These are phyloP conservation scores for Ogataea angusta DNA, from an alignment of 805 yeast species.

Conservation along the genomic window DNA sequence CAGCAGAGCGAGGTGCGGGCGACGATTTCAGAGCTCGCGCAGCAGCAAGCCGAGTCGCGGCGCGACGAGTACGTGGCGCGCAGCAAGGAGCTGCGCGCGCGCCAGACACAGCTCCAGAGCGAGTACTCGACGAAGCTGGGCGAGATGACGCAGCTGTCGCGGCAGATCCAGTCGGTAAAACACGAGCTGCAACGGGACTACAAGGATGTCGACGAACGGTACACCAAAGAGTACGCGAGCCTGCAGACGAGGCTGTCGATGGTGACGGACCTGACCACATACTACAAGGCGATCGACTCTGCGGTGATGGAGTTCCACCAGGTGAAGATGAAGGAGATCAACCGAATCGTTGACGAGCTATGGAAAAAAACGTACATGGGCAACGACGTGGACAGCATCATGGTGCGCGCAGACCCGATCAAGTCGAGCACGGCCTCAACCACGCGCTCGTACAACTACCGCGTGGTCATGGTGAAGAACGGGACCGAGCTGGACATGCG, in stretches of 20 bases:
- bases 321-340: constrained; percentile 88
- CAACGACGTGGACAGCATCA: constrained; percentile 88
- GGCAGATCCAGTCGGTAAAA: constrained; percentile 55
- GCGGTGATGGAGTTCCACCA: constrained; percentile 94
- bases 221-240: constrained; percentile 68
- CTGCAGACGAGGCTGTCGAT: constrained; percentile 73
- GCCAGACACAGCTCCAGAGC: constrained; percentile 55
- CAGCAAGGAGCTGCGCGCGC: constrained; percentile 46
- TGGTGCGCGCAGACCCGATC: constrained; percentile 76
- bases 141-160: constrained; percentile 78
- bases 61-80: constrained; percentile 59
- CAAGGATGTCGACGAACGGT: constrained; percentile 58
- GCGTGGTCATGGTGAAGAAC: constrained; percentile 93
- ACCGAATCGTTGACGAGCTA: constrained; percentile 79
- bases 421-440: constrained; percentile 17
- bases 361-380: constrained; percentile 96
- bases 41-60: constrained; percentile 50
- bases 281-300: constrained; percentile 80
- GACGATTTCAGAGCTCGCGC: constrained; percentile 33
- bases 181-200: constrained; percentile 70
- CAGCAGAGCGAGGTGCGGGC: constrained; percentile 29
- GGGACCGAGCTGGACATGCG: constrained; percentile 95
- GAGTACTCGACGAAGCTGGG: constrained; percentile 75
- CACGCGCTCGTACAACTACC: constrained; percentile 78
- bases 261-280: constrained; percentile 76